These are phyloP conservation scores for Solanum chiquidenum DNA, from an alignment of 257 asterid species.

Conservation along the genomic window DNA sequence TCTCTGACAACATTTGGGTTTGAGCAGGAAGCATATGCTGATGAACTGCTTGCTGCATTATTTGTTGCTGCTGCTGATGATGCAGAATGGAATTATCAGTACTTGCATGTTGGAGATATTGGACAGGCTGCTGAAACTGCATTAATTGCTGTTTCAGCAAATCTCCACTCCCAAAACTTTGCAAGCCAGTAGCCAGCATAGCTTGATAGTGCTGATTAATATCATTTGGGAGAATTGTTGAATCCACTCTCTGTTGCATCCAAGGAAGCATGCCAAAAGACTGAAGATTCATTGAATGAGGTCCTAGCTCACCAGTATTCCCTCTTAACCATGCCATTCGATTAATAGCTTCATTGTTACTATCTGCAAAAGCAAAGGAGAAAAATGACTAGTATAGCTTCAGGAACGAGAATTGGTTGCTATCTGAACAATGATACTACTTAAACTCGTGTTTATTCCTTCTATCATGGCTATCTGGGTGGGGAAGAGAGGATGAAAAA, in stretches of 20 bases:
- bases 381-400: not conserved
- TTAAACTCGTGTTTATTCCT: not conserved
- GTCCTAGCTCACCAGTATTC: slow-evolving; percentile 65
- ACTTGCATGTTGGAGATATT: slow-evolving; percentile 54
- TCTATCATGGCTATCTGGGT: not conserved
- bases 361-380: slow-evolving; percentile 35
- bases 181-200: slow-evolving; percentile 59
- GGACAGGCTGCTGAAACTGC: slow-evolving; percentile 75
- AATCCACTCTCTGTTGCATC: slow-evolving; percentile 85
- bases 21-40: slow-evolving; percentile 51
- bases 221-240: slow-evolving; percentile 48
- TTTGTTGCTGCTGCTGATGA: slow-evolving; percentile 31
- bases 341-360: slow-evolving; percentile 49
- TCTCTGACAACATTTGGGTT: slow-evolving; percentile 55
- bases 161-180: slow-evolving; percentile 53
- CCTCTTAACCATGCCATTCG: slow-evolving; percentile 86
- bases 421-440: not conserved
- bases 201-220: slow-evolving; percentile 81
- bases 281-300: slow-evolving; percentile 53
- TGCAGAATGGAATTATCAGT: slow-evolving; percentile 32
- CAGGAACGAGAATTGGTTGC: not conserved
- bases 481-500: not conserved
- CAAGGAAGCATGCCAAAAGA: slow-evolving; percentile 69
- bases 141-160: slow-evolving; percentile 50
- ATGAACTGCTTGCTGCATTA: slow-evolving; percentile 35